These are phyloP conservation scores for Colletotrichum tropicale DNA, from an alignment of 2,329 filamentous ascomycete species.

Conservation along the genomic window DNA sequence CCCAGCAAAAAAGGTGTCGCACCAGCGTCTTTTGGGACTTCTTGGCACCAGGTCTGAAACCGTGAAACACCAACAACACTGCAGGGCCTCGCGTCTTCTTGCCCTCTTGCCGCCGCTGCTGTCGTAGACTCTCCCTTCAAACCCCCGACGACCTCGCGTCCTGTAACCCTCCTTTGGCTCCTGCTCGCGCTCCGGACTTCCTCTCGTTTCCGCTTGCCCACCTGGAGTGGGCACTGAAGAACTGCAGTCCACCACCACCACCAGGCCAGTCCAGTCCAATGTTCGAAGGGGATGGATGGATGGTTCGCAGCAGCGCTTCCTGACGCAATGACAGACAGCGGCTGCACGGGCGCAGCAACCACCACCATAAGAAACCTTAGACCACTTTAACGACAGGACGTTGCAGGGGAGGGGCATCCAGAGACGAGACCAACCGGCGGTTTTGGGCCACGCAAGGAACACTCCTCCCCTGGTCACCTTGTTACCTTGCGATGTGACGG, in stretches of 20 bases:
- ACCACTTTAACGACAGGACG: background rate
- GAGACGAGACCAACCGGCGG: background rate
- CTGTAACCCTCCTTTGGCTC: background rate
- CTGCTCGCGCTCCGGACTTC: background rate
- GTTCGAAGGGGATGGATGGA: background rate
- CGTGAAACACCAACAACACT: constrained; percentile 2
- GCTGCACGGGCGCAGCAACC: constrained; percentile 5
- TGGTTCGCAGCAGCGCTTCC: background rate
- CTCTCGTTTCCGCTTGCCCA: background rate
- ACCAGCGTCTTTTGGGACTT: constrained; percentile 5
- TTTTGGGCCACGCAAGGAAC: background rate
- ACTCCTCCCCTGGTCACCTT: background rate
- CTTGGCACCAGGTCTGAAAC: constrained; percentile 17
- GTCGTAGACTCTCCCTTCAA: background rate
- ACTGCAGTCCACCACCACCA: background rate
- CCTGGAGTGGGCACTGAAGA: background rate
- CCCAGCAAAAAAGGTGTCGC: background rate
- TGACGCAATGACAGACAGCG: constrained; percentile 19
- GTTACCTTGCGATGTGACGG: background rate
- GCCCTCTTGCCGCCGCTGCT: background rate
- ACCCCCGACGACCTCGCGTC: background rate
- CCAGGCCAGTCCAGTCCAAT: background rate
- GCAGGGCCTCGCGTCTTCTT: background rate
- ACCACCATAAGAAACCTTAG: background rate
- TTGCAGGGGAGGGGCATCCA: background rate